Conservation (phyloP, 2,329 filamentous ascomycete species). For the Pyrenophora teres region DNA sequence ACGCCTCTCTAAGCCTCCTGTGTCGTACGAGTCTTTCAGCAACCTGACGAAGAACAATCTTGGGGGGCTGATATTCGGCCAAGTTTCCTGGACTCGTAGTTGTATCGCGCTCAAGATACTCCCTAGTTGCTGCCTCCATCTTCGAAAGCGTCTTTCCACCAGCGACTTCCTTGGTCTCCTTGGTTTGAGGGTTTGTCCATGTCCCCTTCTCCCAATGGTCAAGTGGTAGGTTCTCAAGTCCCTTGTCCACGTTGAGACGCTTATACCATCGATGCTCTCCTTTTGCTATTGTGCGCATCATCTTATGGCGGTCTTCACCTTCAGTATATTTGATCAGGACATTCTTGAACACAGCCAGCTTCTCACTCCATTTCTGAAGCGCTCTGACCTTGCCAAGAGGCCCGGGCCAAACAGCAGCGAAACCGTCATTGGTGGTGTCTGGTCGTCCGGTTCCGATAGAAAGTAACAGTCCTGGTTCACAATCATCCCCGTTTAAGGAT, state of each 20-base stretch:
- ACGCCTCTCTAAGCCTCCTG: slow-evolving; percentile 50
- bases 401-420: slow-evolving; percentile 53
- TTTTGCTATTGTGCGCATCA: slow-evolving; percentile 53
- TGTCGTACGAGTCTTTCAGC: slow-evolving; percentile 56
- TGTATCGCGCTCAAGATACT: slow-evolving; percentile 47
- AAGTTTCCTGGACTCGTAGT: slow-evolving; percentile 42
- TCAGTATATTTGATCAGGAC: slow-evolving; percentile 59
- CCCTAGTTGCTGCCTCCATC: slow-evolving; percentile 52
- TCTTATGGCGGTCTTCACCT: slow-evolving; percentile 54
- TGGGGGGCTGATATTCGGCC: slow-evolving; percentile 53
- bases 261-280: slow-evolving; percentile 59
- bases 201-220: slow-evolving; percentile 54
- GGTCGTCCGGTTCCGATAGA: slow-evolving; percentile 55
- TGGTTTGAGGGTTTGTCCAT: slow-evolving; percentile 45
- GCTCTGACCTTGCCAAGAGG: slow-evolving; percentile 50
- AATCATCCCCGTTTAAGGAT: slow-evolving; percentile 51
- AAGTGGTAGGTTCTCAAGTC: slow-evolving; percentile 52
- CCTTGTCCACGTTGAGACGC: slow-evolving; percentile 53
- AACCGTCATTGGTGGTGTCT: slow-evolving; percentile 52
- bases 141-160: slow-evolving; percentile 51
- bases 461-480: slow-evolving; percentile 52
- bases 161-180: slow-evolving; percentile 38
- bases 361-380: slow-evolving; percentile 54
- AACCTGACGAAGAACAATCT: slow-evolving; percentile 51
- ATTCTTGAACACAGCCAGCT: slow-evolving; percentile 56